A percentile compares a stretch with the other conserved stretches of the same genome.
phyloP scores from a whole-genome alignment of 352 stramenopile species.

The Globisporangium iwayamae region DNA sequence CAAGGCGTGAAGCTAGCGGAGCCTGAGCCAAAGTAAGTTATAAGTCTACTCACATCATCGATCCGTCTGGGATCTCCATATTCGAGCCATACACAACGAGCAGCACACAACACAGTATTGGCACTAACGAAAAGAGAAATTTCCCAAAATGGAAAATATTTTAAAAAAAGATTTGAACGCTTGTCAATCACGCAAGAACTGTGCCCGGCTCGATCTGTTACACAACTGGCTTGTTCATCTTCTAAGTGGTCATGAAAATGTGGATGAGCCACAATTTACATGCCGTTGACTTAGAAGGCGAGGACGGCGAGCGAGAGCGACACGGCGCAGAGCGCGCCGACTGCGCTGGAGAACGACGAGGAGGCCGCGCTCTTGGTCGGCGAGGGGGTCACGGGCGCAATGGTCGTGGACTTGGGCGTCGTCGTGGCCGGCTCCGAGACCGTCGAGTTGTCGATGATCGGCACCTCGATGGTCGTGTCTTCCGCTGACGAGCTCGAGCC shows the following conservation, averaged over 20 bases:
- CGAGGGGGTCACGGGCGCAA: conserved; percentile 1
- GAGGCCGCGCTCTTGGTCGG: conserved; percentile 11
- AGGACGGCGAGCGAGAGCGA: conserved; percentile 14
- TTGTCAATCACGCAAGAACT: not conserved
- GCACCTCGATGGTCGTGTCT: conserved; percentile 14
- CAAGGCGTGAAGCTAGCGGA: not conserved
- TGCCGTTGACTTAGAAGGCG: conserved; percentile 11
- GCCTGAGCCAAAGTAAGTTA: conserved; percentile 8
- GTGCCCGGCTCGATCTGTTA: not conserved
- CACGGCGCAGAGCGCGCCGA: conserved; percentile 14
- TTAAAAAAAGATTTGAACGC: conserved; percentile 2
- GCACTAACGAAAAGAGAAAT: not conserved
- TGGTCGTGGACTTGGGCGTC: conserved; percentile 2
- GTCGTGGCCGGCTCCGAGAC: conserved; percentile 1
- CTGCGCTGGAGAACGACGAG: conserved; percentile 7
- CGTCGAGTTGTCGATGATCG: conserved; percentile 12
- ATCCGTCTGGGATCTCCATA: not conserved
- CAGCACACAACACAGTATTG: too few species aligned
- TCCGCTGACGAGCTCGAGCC: not conserved
- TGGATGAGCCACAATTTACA: not conserved
- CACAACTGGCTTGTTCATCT: not conserved
- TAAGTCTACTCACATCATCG: not conserved
- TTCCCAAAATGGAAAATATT: conserved; percentile 6
- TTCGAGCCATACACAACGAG: not conserved
- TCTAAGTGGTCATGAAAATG: conserved; percentile 5